These are phyloP conservation scores for Ascochyta lentis DNA, from an alignment of 2,329 filamentous ascomycete species.

Conservation along the genomic window DNA sequence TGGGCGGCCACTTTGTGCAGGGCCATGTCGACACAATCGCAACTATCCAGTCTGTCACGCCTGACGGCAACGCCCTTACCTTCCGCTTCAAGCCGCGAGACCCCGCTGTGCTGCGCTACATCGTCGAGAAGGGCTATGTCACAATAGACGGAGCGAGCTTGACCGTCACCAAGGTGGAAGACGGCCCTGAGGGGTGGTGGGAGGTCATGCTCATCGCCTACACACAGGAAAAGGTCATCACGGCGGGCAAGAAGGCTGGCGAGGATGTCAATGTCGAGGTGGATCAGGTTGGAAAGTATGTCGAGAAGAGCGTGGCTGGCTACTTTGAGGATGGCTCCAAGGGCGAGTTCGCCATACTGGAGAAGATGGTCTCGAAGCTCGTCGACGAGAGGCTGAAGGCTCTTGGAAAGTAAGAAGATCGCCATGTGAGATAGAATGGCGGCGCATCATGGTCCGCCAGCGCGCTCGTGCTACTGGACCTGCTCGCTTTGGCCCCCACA, in stretches of 20 bases:
- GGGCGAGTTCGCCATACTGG: conserved; percentile 58
- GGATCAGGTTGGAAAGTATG: conserved; percentile 85
- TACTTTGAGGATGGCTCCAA: conserved; percentile 71
- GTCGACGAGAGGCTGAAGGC: conserved; percentile 72
- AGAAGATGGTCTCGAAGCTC: conserved; percentile 67
- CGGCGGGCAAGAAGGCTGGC: conserved; percentile 77
- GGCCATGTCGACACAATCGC: conserved; percentile 95
- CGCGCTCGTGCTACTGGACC: neutral
- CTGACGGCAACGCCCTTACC: conserved; percentile 89
- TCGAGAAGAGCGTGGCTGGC: conserved; percentile 85
- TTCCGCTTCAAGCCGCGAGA: conserved; percentile 80
- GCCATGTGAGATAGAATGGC: neutral
- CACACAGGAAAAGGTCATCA: conserved; percentile 89
- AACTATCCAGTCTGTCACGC: conserved; percentile 71
- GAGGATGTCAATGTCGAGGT: conserved; percentile 92
- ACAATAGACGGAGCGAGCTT: conserved; percentile 93
- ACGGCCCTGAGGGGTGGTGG: conserved; percentile 79
- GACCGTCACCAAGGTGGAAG: conserved; percentile 87
- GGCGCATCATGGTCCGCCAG: neutral
- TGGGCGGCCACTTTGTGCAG: conserved; percentile 98
- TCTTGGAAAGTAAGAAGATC: conserved; percentile 36
- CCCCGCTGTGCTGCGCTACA: conserved; percentile 75
- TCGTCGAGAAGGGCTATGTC: conserved; percentile 96
- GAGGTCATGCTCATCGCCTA: conserved; percentile 99
- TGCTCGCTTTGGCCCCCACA: neutral